Conservation (phyloP, 2,329 filamentous ascomycete genomes). For the Fusarium mundagurra region DNA sequence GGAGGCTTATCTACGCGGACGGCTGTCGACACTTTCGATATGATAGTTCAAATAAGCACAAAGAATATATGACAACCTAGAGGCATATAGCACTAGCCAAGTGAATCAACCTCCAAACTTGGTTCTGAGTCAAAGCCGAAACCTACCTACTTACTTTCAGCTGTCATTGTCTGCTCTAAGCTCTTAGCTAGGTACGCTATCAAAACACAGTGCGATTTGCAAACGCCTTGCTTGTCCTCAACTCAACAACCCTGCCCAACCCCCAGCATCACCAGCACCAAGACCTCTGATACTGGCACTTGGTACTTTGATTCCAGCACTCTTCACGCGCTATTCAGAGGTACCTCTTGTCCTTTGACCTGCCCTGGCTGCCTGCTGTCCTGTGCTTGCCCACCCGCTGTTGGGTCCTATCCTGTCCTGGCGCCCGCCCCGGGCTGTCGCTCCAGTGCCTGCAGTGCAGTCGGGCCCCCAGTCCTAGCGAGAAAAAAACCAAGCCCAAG, state of each 20-base stretch:
- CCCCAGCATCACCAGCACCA: slow-evolving; percentile 25
- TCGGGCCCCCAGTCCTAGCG: slow-evolving; percentile 12
- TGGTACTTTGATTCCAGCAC: slow-evolving; percentile 28
- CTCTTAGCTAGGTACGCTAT: neutral
- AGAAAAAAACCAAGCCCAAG: slow-evolving; percentile 36
- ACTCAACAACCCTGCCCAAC: slow-evolving; percentile 38
- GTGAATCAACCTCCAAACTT: slow-evolving; percentile 8
- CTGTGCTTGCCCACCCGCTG: slow-evolving; percentile 20
- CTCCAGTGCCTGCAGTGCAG: slow-evolving; percentile 3
- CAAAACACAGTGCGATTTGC: slow-evolving; percentile 38
- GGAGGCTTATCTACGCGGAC: slow-evolving; percentile 5
- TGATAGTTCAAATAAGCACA: neutral
- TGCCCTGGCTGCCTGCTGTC: slow-evolving; percentile 25
- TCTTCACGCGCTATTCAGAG: neutral
- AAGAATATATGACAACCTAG: neutral
- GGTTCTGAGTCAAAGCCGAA: slow-evolving; percentile 3
- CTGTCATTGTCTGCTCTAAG: slow-evolving; percentile 13
- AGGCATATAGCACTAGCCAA: neutral
- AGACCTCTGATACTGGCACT: slow-evolving; percentile 11
- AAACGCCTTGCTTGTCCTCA: slow-evolving; percentile 14
- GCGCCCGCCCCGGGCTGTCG: slow-evolving; percentile 18
- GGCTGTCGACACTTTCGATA: neutral
- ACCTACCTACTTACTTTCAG: slow-evolving; percentile 16
- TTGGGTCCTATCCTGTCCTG: slow-evolving; percentile 36
- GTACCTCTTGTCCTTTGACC: slow-evolving; percentile 19